These are phyloP conservation scores for Picea glauca DNA, from an alignment of 75 land plant genomes.

Conservation along the genomic window DNA sequence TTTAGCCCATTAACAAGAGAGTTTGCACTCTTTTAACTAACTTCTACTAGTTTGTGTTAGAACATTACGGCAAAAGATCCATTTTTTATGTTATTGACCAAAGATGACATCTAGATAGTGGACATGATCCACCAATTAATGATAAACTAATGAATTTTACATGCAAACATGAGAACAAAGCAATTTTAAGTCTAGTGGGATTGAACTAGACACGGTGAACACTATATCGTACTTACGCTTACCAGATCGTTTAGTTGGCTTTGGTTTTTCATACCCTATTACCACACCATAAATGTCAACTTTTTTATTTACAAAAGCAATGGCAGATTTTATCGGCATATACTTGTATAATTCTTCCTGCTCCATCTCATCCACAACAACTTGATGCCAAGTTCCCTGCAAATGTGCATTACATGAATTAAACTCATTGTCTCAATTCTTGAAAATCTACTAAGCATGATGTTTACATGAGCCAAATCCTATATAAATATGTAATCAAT, in stretches of 20 bases:
- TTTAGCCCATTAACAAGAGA: no score
- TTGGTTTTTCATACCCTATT: slow-evolving; percentile 43
- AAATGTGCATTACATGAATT: not conserved
- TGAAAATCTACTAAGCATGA: not conserved
- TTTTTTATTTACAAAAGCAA: slow-evolving; percentile 28
- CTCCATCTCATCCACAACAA: not conserved
- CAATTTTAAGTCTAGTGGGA: no score
- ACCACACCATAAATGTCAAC: slow-evolving; percentile 71
- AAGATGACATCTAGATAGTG: no score
- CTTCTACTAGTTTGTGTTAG: no score
- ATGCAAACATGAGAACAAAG: no score
- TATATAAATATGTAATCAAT: not conserved
- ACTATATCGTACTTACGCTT: not conserved
- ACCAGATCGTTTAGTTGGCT: slow-evolving; percentile 61
- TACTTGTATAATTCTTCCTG: slow-evolving; percentile 22
- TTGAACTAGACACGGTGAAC: no score
- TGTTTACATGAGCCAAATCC: not conserved
- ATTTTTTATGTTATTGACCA: no score
- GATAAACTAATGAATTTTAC: no score
- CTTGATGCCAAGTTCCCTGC: not conserved
- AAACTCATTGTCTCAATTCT: not conserved
- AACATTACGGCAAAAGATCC: no score
- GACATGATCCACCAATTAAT: no score
- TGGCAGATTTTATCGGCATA: slow-evolving; percentile 45
- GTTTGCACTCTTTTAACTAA: no score